Base-by-base conservation (phyloP, 306 rosid species). In the Citrullus colocynthis region DNA sequence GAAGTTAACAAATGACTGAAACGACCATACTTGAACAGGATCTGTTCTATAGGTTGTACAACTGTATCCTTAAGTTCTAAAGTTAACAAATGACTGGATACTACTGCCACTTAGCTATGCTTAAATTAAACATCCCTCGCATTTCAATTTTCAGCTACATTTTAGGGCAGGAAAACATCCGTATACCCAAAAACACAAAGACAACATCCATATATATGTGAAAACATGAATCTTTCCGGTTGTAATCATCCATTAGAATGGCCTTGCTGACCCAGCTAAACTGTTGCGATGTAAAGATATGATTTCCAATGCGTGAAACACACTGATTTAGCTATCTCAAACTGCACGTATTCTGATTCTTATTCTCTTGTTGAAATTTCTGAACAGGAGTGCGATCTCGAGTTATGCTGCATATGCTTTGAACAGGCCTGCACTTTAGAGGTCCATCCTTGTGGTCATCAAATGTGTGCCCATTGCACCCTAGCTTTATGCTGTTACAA, bases 381-480 rank as follows among this genome's bases (percentile, higher is more conserved):
- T 18, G 21, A 81, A 76, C 81, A 93, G 98, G 93, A 76, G 10
- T 86, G 89, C 61, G 83, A 90, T 21, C 77, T 84, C 83, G 98
- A 93, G 74, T 75, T 88, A 44, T 93, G 98, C 78, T 87, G 96
- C 80, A 93, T 93, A 86, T 93, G 98, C 89, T 93, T 93, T 79
- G 97, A 93, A 57, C 96, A 93, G 81, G 86, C 65, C 17, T 93
- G 98, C 91, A 87, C 93, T 56, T 91, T 93, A 63, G 97, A 91
- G 87, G 91, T 93, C 39, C 82, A 83, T 70, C 97, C 97, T 30
- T 93, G 98, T 60, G 85, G 92, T 80, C 98, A 93, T 87, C 96
- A 88, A 88, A 93, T 93, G 98, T 93, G 98, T 79, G 97, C 97
- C 16, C 87, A 86, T 81, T 93, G 98, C 79, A 89, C 90, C 37